Percentiles rank a stretch among this genome's conserved stretches.
phyloP scores from a whole-genome alignment of 1,139 yeast genomes.

The Meyerozyma smithsonii region DNA sequence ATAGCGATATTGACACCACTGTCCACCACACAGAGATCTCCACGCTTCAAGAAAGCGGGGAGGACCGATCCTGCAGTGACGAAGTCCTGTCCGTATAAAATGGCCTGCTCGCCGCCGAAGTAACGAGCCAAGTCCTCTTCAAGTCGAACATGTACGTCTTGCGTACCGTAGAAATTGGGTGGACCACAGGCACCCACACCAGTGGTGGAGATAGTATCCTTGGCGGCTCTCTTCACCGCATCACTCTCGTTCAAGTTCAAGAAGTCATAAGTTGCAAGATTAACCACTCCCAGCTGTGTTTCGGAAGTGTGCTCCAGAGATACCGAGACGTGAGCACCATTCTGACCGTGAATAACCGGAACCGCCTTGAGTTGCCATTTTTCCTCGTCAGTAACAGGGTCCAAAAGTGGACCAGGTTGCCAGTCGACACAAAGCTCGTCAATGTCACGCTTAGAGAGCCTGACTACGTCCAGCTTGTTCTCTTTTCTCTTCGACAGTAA shows the following conservation, averaged over 20 bases:
- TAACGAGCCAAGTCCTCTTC: constrained; percentile 73
- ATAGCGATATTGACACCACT: constrained; percentile 70
- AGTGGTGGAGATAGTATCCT: constrained; percentile 53
- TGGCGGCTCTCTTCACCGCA: constrained; percentile 51
- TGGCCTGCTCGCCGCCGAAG: constrained; percentile 72
- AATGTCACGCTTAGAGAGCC: constrained; percentile 61
- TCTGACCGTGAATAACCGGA: constrained; percentile 59
- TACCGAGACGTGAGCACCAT: constrained; percentile 44
- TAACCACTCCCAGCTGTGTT: constrained; percentile 37
- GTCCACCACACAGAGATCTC: constrained; percentile 89
- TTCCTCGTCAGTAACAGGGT: constrained; percentile 48
- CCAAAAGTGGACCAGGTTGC: constrained; percentile 82
- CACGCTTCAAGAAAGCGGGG: constrained; percentile 93
- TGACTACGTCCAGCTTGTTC: constrained; percentile 67
- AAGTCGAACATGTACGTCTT: constrained; percentile 80
- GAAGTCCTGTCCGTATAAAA: constrained; percentile 90
- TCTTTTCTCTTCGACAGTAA: constrained; percentile 77
- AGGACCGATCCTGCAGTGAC: constrained; percentile 93
- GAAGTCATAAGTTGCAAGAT: constrained; percentile 62
- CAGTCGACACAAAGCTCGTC: constrained; percentile 86
- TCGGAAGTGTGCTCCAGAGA: constrained; percentile 9
- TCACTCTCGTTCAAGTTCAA: constrained; percentile 51
- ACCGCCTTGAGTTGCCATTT: constrained; percentile 57
- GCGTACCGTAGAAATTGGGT: constrained; percentile 95
- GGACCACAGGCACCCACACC: constrained; percentile 99